Evolutionary conservation across 345 rosid genomes (phyloP), one percentile per base, ranked within the genome.

Genomic region (Populus euphratica): DNA sequence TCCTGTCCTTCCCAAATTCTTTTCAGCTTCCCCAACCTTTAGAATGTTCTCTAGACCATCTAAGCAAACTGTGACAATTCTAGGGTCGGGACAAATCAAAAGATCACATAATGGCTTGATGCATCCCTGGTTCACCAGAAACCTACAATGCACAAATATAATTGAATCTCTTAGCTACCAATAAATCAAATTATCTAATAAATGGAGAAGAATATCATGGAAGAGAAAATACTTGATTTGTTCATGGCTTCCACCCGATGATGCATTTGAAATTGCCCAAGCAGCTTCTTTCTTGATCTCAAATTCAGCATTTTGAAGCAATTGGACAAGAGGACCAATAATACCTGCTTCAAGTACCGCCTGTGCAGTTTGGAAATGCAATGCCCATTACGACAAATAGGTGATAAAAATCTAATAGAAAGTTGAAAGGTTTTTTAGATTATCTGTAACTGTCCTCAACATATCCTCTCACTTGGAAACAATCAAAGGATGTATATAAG

Each of bases 241-340:
- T 27, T 81, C 80, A 47, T 68, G 73, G 25, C 25, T 72, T 52
- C 83, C 83, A 73, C 80, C 83, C 56, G 77, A 76, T 36, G 80
- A 76, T 71, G 83, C 83, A 72, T 80, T 80, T 21, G 83, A 75
- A 76, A 80, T 38, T 38, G 83, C 79, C 83, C 83, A 80, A 50
- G 79, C 83, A 80, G 76, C 79, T 56, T 80, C 83, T 75, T 73
- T 77, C 73, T 81, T 81, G 13, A 81, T 77, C 56, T 76, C 80
- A 77, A 81, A 76, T 76, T 80, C 83, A 70, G 83, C 83, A 80
- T 2, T 54, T 69, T 70, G 76, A 65, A 80, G 83, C 49, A 80
- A 39, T 33, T 80, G 78, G 47, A 80, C 76, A 54, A 80, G 79
- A 43, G 79, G 79, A 6, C 68, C 73, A 39, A 80, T 76, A 20